Base-by-base conservation (phyloP, 2,329 filamentous ascomycete species). In the Didymella segeticola region DNA sequence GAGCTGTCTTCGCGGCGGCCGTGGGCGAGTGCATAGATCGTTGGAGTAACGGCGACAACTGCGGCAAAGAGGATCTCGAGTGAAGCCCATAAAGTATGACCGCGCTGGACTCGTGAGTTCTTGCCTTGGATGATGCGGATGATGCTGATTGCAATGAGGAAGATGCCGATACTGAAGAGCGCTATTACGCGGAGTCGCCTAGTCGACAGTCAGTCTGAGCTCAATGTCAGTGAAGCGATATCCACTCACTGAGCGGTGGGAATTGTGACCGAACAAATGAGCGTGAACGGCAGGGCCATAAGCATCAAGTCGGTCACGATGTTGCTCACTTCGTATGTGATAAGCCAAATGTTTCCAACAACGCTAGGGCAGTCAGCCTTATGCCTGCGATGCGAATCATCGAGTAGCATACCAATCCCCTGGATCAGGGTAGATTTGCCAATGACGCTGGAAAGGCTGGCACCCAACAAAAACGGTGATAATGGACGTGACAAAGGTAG, bases 271-370 rank as follows among this genome's bases (percentile, higher is more conserved):
- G 55, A 56, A 10, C 57, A 43, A 4, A 63, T 58, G 2, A 63
- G 50, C 0, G 45, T 52, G 30, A 57, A 58, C 1, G 61, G 49
- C 8, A 63, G 39, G 10, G 38, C 48, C 58, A 63, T 63, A 12
- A 63, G 55, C 27, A 63, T 43, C 26, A 60, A 14, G 20, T 63
- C 61, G 19, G 61, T 62, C 3, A 57, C 10, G 14, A 63, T 62
- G 31, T 63, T 63, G 46, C 61, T 51, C n/a, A 47, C 36, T 22
- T 63, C 61, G 27, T 63, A 63, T 1, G 59, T 60, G 26, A 57
- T 57, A n/a, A 63, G 54, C 61, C 61, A 63, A 1, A 54, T n/a
- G n/a, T 60, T 56, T 9, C 58, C 61, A 23, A 60, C 42, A n/a
- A 63, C 61, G 42, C 60, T 63, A 30, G 4, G 3, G 11, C 10